phyloP scores from a whole-genome alignment of 2,329 filamentous ascomycete genomes.

The Penicillium sp. region DNA sequence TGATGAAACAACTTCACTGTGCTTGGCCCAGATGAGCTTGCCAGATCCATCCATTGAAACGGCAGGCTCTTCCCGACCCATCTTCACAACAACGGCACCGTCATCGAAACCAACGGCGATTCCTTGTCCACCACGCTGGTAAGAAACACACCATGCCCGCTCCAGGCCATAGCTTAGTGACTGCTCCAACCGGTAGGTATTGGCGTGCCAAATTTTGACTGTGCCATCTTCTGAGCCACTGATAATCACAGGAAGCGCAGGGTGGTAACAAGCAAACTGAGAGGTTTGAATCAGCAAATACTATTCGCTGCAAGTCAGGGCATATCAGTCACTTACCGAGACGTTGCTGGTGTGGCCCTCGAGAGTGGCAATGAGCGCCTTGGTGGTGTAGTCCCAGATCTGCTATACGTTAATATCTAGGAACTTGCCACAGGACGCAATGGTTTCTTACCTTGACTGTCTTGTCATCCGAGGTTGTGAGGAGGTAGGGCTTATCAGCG shows the following conservation, averaged over 20 bases:
- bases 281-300: not conserved
- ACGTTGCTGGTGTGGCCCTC: constrained; percentile 98
- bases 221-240: constrained; percentile 97
- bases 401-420: not conserved
- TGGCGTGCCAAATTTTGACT: constrained; percentile 97
- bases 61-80: constrained; percentile 93
- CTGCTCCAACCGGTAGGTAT: constrained; percentile 94
- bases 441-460: constrained; percentile 68
- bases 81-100: constrained; percentile 94
- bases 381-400: constrained; percentile 97
- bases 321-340: constrained; percentile 45
- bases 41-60: constrained; percentile 96
- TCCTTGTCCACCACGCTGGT: constrained; percentile 90
- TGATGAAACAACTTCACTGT: constrained; percentile 91
- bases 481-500: constrained; percentile 74
- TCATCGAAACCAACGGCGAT: constrained; percentile 97
- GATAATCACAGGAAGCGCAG: constrained; percentile 93
- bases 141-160: constrained; percentile 95
- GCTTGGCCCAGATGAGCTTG: constrained; percentile 93
- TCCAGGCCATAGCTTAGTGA: constrained; percentile 94
- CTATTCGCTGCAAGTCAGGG: no score
- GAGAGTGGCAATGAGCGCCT: constrained; percentile 91
- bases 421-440: not conserved
- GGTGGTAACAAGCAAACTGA: constrained; percentile 89
- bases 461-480: constrained; percentile 93